Base-by-base conservation (phyloP, 495 filamentous ascomycete species). In the Neurospora discreta region DNA sequence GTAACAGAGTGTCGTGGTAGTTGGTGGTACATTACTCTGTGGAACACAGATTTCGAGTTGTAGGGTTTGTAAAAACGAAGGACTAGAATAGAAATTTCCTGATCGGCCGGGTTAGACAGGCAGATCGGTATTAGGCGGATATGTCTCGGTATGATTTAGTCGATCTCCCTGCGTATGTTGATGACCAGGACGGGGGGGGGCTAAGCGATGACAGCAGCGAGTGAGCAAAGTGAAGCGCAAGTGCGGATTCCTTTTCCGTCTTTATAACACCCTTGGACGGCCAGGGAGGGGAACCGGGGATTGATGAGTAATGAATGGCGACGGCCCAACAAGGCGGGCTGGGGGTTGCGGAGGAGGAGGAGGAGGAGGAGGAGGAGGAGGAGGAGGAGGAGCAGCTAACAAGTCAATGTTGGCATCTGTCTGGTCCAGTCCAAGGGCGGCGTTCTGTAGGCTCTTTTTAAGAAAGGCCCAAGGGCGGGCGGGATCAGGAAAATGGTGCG, bases 21-120 rank as follows among this genome's bases (percentile, higher is more conserved):
- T 73, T 38, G 72, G 73, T 73, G 74, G 68, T 72, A 77, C 79
- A 81, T 79, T 70, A 72, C 77, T 73, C 72, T 78, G 70, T 77
- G 71, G 68, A 58, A 46, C 52, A 33, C 52, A 65, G 52, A 26
- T 65, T 6, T 65, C 13, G 52, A 65, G 7, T 58, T 26, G 20
- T 58, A 26, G 43, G n/a, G 2, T 11, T 11, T 52, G 71, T 46
- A 69, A 71, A 71, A 77, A 75, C 69, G 78, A 77, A 70, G 40
- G 78, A 77, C 73, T 76, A 65, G 18, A 65, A 65, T 76, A 65
- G 18, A 65, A 65, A 65, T n/a, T 73, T 30, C 71, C 71, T 73
- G 73, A 78, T 71, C 74, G 71, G 39, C 74, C 46, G 74, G 76
- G 77, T 75, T 72, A 74, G 77, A 76, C 74, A 73, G 72, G 65